These are phyloP conservation scores for Alternaria sp. DNA, from an alignment of 2,329 filamentous ascomycete species.

Conservation along the genomic window DNA sequence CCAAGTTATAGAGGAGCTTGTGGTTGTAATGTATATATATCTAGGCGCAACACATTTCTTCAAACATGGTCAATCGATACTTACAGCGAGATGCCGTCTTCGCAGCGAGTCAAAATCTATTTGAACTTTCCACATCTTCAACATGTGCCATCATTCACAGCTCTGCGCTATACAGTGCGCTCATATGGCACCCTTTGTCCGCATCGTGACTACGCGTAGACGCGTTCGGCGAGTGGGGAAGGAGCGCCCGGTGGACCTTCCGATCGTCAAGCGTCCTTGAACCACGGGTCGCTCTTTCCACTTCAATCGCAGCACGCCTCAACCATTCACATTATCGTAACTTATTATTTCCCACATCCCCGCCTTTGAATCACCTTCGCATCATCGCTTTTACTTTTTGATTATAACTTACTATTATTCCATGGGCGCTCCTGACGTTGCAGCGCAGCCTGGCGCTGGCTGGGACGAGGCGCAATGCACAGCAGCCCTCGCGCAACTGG, in stretches of 20 bases:
- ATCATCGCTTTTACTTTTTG: background rate
- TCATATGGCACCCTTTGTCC: background rate
- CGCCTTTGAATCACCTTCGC: background rate
- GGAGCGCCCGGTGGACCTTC: slow-evolving; percentile 4
- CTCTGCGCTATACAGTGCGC: too few species aligned
- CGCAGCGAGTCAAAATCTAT: too few species aligned
- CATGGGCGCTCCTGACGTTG: slow-evolving; percentile 24
- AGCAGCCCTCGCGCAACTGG: slow-evolving; percentile 53
- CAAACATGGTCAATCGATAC: background rate
- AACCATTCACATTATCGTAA: slow-evolving; percentile 9
- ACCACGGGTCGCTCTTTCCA: background rate
- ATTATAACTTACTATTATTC: background rate
- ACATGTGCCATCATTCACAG: too few species aligned
- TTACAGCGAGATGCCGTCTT: background rate
- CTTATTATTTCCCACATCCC: background rate
- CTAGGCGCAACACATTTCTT: background rate
- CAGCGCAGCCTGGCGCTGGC: slow-evolving; percentile 22
- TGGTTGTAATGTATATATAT: slow-evolving; percentile 9
- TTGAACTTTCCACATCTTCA: too few species aligned
- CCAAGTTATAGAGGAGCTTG: slow-evolving; percentile 40
- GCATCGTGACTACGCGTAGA: slow-evolving; percentile 20
- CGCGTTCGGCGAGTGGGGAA: slow-evolving; percentile 18
- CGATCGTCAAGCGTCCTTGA: slow-evolving; percentile 15
- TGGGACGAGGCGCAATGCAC: slow-evolving; percentile 51
- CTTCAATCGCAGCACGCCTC: slow-evolving; percentile 9